Percentiles rank a stretch among this genome's conserved stretches.
phyloP scores from a whole-genome alignment of 2,329 filamentous ascomycete genomes.

The Decorospora gaudefroyi region DNA sequence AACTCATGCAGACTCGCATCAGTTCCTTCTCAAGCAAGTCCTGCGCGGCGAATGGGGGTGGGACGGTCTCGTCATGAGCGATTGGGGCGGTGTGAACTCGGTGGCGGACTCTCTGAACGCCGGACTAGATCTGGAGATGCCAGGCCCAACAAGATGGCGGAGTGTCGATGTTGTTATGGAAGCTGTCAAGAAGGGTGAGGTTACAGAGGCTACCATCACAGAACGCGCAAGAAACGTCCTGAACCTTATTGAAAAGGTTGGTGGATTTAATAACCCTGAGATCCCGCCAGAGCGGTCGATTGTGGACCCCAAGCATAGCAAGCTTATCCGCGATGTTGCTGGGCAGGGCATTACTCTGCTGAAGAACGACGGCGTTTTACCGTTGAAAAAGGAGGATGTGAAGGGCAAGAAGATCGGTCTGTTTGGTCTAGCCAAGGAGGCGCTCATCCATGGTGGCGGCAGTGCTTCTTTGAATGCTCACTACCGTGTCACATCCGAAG shows the following conservation, averaged over 20 bases:
- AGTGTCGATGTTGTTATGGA: slow-evolving; percentile 65
- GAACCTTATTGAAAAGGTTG: slow-evolving; percentile 69
- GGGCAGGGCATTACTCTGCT: slow-evolving; percentile 71
- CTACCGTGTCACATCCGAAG: slow-evolving; percentile 35
- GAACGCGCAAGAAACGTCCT: slow-evolving; percentile 45
- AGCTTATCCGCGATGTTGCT: slow-evolving; percentile 66
- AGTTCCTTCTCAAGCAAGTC: slow-evolving; percentile 67
- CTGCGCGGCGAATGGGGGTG: slow-evolving; percentile 75
- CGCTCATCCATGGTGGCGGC: slow-evolving; percentile 43
- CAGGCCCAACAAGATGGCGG: slow-evolving; percentile 65
- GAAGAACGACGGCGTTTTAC: slow-evolving; percentile 71
- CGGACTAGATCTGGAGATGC: slow-evolving; percentile 48
- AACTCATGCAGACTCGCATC: slow-evolving; percentile 67
- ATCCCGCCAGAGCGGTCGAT: slow-evolving; percentile 63
- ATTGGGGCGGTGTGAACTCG: slow-evolving; percentile 59
- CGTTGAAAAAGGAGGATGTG: slow-evolving; percentile 63
- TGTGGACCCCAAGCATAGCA: slow-evolving; percentile 63
- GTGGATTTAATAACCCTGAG: slow-evolving; percentile 63
- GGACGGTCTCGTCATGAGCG: slow-evolving; percentile 67
- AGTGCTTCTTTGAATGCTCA: slow-evolving; percentile 37
- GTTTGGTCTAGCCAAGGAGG: slow-evolving; percentile 67
- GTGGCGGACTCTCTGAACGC: slow-evolving; percentile 44
- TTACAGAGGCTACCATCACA: slow-evolving; percentile 46
- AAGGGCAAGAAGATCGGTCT: slow-evolving; percentile 65
- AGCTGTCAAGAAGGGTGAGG: slow-evolving; percentile 54